These are phyloP conservation scores for Penicillium fimorum DNA, from an alignment of 495 filamentous ascomycete genomes.

Conservation along the genomic window DNA sequence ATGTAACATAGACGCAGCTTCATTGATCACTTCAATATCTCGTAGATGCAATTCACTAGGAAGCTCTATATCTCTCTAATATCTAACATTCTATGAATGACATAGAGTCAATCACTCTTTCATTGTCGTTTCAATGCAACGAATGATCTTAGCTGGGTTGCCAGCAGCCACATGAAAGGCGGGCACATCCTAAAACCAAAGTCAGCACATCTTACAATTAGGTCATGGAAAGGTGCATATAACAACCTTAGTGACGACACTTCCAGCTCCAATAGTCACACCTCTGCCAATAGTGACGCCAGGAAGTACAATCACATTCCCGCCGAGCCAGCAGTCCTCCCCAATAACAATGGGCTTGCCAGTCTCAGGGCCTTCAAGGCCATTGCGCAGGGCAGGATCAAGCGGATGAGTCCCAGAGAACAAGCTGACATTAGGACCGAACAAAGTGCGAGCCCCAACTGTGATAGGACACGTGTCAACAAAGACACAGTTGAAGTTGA, in stretches of 20 bases:
- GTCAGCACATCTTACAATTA: slow-evolving; percentile 2
- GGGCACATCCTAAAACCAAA: slow-evolving; percentile 53
- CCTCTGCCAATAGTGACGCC: slow-evolving; percentile 82
- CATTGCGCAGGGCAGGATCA: slow-evolving; percentile 70
- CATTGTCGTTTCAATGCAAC: slow-evolving; percentile 49
- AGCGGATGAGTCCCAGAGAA: slow-evolving; percentile 74
- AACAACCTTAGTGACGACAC: slow-evolving; percentile 85
- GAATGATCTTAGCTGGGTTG: slow-evolving; percentile 64
- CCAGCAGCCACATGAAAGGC: slow-evolving; percentile 62
- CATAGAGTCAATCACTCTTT: slow-evolving; percentile 12
- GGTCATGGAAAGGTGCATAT: not conserved
- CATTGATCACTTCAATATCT: slow-evolving; percentile 2
- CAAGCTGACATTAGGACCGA: slow-evolving; percentile 74
- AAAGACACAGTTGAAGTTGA: slow-evolving; percentile 75
- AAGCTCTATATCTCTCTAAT: not conserved
- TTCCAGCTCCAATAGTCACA: slow-evolving; percentile 76
- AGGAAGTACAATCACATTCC: slow-evolving; percentile 69
- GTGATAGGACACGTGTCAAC: slow-evolving; percentile 76
- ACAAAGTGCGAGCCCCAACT: slow-evolving; percentile 74
- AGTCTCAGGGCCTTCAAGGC: slow-evolving; percentile 69
- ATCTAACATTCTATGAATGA: not conserved
- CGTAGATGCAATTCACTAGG: not conserved
- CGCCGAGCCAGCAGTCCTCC: slow-evolving; percentile 89
- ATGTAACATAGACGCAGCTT: slow-evolving; percentile 11
- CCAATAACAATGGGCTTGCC: slow-evolving; percentile 75